Conservation (phyloP, 805 yeast species). For the Wickerhamiella domercqiae region DNA sequence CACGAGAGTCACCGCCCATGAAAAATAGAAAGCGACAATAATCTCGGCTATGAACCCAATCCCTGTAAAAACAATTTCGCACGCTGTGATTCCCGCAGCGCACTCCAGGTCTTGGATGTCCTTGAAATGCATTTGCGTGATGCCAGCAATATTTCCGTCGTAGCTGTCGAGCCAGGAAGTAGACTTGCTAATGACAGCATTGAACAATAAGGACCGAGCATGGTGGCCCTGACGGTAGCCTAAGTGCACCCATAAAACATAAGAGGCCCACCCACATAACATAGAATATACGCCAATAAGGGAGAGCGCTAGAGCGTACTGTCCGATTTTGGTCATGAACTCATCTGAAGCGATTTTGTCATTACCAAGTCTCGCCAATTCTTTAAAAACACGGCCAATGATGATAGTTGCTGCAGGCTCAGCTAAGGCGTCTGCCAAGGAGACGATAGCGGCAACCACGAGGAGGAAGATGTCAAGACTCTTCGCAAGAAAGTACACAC, state of each 20-base stretch:
- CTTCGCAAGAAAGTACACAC: slow-evolving; percentile 6
- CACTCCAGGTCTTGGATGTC: slow-evolving; percentile 17
- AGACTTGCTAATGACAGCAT: slow-evolving; percentile 31
- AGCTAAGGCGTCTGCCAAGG: slow-evolving; percentile 9
- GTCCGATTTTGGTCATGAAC: slow-evolving; percentile 27
- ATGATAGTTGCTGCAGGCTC: slow-evolving; percentile 32
- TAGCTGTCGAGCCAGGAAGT: slow-evolving; percentile 50
- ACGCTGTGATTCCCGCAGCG: slow-evolving; percentile 34
- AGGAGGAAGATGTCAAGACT: slow-evolving; percentile 3
- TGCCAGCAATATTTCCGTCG: slow-evolving; percentile 41
- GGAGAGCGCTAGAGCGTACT: slow-evolving; percentile 24
- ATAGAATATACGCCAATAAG: slow-evolving; percentile 32
- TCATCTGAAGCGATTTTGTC: slow-evolving; percentile 22
- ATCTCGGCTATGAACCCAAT: slow-evolving; percentile 43
- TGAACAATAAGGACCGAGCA: slow-evolving; percentile 35
- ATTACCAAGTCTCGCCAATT: slow-evolving; percentile 24
- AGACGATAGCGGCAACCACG: slow-evolving; percentile 5
- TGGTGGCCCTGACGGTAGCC: slow-evolving; percentile 58
- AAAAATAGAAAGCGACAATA: slow-evolving; percentile 44
- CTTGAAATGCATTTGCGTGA: slow-evolving; percentile 41
- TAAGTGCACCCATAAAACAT: slow-evolving; percentile 45
- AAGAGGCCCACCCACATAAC: slow-evolving; percentile 36
- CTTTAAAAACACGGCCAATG: slow-evolving; percentile 47
- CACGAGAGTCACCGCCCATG: slow-evolving; percentile 76
- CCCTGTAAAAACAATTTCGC: slow-evolving; percentile 62